Conservation (phyloP, 805 yeast genomes). For the Schwanniomyces yamadae region DNA sequence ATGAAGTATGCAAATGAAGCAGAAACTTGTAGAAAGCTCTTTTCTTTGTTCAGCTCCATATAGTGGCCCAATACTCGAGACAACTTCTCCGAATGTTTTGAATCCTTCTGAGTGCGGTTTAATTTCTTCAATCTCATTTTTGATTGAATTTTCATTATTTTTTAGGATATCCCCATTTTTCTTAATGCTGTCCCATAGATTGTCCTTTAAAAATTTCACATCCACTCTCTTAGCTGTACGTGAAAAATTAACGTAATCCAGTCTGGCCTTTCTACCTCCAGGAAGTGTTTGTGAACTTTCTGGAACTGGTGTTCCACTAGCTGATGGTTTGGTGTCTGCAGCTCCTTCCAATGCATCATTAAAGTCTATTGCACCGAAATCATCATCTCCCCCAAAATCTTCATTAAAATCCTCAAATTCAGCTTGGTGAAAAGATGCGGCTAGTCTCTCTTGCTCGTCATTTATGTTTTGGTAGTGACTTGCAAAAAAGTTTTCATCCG, state of each 20-base stretch:
- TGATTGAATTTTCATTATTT: not conserved
- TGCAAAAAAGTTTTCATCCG: conserved; percentile 77
- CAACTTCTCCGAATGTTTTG: conserved; percentile 38
- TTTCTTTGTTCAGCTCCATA: conserved; percentile 39
- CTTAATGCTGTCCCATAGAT: conserved; percentile 55
- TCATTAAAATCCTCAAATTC: conserved; percentile 40
- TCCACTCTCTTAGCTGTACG: conserved; percentile 78
- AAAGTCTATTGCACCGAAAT: conserved; percentile 40
- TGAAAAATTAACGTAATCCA: conserved; percentile 56
- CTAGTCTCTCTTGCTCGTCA: conserved; percentile 34
- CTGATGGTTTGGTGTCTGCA: conserved; percentile 10
- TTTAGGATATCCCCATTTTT: not conserved
- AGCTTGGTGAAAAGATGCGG: conserved; percentile 39
- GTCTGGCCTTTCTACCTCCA: conserved; percentile 22
- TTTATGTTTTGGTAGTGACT: conserved; percentile 49
- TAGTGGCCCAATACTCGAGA: conserved; percentile 31
- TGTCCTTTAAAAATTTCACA: conserved; percentile 68
- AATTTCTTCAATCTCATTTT: conserved; percentile 16
- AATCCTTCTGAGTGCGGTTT: conserved; percentile 29
- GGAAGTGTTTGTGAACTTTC: conserved; percentile 17
- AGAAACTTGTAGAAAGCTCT: conserved; percentile 45
- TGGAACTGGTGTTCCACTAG: conserved; percentile 12
- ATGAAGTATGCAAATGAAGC: conserved; percentile 44
- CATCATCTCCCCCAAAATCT: conserved; percentile 33
- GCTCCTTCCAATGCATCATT: conserved; percentile 36